phyloP scores from a whole-genome alignment of 2,329 filamentous ascomycete genomes.

The Bipolaris gigantea region DNA sequence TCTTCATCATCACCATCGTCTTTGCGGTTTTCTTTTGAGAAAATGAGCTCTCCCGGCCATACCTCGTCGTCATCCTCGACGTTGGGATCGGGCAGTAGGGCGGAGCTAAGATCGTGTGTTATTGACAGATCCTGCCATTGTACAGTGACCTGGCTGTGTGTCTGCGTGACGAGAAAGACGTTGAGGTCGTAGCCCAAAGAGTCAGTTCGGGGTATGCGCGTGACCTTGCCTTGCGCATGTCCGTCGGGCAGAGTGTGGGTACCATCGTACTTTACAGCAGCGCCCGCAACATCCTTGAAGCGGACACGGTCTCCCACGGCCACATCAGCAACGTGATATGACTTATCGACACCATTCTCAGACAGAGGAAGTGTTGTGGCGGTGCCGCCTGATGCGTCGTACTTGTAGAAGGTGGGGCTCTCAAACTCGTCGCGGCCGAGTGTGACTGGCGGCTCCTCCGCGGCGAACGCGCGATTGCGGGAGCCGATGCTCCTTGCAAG shows the following conservation, averaged over 20 bases:
- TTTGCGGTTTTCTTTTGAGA: conserved; percentile 47
- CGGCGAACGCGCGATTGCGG: conserved; percentile 17
- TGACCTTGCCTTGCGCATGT: conserved; percentile 47
- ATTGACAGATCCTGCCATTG: conserved; percentile 62
- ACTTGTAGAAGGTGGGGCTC: conserved; percentile 46
- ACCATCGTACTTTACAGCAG: conserved; percentile 56
- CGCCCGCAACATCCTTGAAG: conserved; percentile 57
- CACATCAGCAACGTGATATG: conserved; percentile 45
- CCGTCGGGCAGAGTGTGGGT: conserved; percentile 30
- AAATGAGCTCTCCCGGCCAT: conserved; percentile 60
- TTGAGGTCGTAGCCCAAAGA: conserved; percentile 62
- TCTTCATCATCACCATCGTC: conserved; percentile 16
- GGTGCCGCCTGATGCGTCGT: conserved; percentile 45
- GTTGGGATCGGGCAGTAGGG: conserved; percentile 54
- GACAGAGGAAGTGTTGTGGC: conserved; percentile 27
- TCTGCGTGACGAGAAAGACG: conserved; percentile 56
- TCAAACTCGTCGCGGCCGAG: conserved; percentile 47
- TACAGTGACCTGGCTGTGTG: conserved; percentile 55
- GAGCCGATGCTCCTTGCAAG: conserved; percentile 49
- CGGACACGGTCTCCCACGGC: conserved; percentile 54
- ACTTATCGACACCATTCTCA: conserved; percentile 27
- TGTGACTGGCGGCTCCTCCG: conserved; percentile 38
- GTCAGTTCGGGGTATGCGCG: conserved; percentile 50
- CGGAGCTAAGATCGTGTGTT: conserved; percentile 50
- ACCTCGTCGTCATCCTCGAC: conserved; percentile 59